Percentiles rank a stretch among this genome's conserved stretches.
phyloP scores from a whole-genome alignment of 345 rosid genomes.

The Populus euphratica region DNA sequence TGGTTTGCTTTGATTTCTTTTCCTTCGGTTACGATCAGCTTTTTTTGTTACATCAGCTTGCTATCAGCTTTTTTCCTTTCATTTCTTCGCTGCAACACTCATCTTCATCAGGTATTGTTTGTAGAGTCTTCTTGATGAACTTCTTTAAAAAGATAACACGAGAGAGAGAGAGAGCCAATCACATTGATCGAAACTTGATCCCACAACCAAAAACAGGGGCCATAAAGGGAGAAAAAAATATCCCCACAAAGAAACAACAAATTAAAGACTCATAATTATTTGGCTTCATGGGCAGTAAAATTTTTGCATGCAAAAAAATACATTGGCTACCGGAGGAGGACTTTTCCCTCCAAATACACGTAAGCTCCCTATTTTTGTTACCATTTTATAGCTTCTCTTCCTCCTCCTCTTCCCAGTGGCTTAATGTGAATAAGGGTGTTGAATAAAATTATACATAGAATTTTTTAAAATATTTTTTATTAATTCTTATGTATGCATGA shows the following conservation, averaged over 20 bases:
- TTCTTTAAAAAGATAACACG: constrained; percentile 16
- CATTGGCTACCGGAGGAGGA: background rate
- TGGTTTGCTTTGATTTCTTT: constrained; percentile 16
- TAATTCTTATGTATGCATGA: too few relatives aligned
- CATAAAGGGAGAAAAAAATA: constrained; percentile 22
- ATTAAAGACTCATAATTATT: constrained; percentile 30
- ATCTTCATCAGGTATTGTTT: constrained; percentile 34
- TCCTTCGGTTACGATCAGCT: constrained; percentile 29
- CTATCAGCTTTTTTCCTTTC: constrained; percentile 24
- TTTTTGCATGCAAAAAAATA: constrained; percentile 29
- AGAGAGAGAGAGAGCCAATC: constrained; percentile 27
- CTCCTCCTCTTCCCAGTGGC: too few relatives aligned
- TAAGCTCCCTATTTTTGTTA: constrained; percentile 14
- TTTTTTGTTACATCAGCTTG: constrained; percentile 19
- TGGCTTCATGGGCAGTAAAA: constrained; percentile 16
- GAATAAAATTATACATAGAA: too few relatives aligned
- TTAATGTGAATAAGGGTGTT: too few relatives aligned
- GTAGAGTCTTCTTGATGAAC: constrained; percentile 33
- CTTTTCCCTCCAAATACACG: constrained; percentile 21
- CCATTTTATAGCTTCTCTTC: background rate
- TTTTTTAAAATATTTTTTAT: too few relatives aligned
- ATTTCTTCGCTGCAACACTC: constrained; percentile 27
- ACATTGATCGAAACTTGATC: constrained; percentile 35
- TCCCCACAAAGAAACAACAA: constrained; percentile 36
- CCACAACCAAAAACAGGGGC: constrained; percentile 40